Percentiles rank a stretch among this genome's conserved stretches.
These are phyloP conservation scores for Tremella yokohamensis DNA, from an alignment of 768 basidiomycete genomes.

Conservation along the genomic window DNA sequence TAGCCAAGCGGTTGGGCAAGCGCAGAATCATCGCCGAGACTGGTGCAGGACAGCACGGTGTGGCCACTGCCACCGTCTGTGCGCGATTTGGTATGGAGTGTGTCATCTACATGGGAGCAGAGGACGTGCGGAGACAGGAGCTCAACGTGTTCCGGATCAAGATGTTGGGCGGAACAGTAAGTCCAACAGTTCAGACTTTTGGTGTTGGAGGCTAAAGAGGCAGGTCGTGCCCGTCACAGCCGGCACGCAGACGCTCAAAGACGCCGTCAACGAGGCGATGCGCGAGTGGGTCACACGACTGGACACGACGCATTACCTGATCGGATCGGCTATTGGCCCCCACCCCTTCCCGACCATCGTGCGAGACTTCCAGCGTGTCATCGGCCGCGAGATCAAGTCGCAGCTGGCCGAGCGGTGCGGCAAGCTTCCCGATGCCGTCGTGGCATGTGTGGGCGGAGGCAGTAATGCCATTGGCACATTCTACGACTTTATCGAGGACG, in stretches of 20 bases:
- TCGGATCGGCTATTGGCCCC: conserved; percentile 95
- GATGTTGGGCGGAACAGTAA: conserved; percentile 83
- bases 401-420: conserved; percentile 70
- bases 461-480: conserved; percentile 97
- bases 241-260: conserved; percentile 91
- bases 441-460: conserved; percentile 97
- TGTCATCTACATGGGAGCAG: conserved; percentile 95
- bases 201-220: background rate
- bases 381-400: conserved; percentile 87
- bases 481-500: conserved; percentile 90
- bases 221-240: conserved; percentile 91
- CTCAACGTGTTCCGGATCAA: conserved; percentile 96
- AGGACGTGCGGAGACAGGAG: conserved; percentile 92
- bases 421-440: conserved; percentile 87
- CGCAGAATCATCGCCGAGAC: conserved; percentile 98
- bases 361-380: conserved; percentile 94
- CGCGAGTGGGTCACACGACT: conserved; percentile 98
- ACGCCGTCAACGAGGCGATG: conserved; percentile 97
- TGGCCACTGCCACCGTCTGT: conserved; percentile 96
- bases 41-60: conserved; percentile 97
- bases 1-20: conserved; percentile 91
- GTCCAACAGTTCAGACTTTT: conserved; percentile 36
- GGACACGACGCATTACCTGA: conserved; percentile 88
- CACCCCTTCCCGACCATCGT: conserved; percentile 99
- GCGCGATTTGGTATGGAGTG: conserved; percentile 95